phyloP scores from a whole-genome alignment of 2,329 filamentous ascomycete species.

The Magnaporthiopsis incrustans region DNA sequence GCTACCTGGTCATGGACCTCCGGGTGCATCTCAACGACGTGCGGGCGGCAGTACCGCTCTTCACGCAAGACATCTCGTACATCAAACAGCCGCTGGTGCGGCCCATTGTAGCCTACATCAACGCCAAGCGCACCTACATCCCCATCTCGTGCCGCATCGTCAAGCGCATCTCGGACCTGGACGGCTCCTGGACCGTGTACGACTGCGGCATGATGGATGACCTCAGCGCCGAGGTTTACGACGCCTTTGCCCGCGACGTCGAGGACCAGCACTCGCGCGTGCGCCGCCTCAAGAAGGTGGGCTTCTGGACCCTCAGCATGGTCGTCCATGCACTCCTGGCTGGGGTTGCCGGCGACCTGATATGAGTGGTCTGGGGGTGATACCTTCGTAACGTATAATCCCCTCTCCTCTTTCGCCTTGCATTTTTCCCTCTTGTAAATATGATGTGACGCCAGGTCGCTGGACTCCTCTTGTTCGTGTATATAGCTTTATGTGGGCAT shows the following conservation, averaged over 20 bases:
- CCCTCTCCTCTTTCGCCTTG: background rate
- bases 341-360: constrained; percentile 79
- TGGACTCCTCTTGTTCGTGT: background rate
- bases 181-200: constrained; percentile 90
- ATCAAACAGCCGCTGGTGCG: constrained; percentile 92
- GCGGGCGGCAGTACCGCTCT: constrained; percentile 84
- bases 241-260: constrained; percentile 87
- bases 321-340: constrained; percentile 91
- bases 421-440: background rate
- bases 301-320: constrained; percentile 89
- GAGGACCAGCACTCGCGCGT: constrained; percentile 81
- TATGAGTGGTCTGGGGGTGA: constrained; percentile 20
- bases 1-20: constrained; percentile 88
- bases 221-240: constrained; percentile 84
- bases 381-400: background rate
- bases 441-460: background rate
- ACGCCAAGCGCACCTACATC: constrained; percentile 89
- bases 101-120: constrained; percentile 97
- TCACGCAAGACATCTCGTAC: constrained; percentile 86
- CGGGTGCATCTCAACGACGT: constrained; percentile 94
- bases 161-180: constrained; percentile 81
- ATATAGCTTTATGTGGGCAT: background rate
- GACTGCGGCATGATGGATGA: constrained; percentile 94
- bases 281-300: constrained; percentile 81
- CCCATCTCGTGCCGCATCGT: constrained; percentile 92